These are phyloP conservation scores for Candida hungchunana DNA, from an alignment of 805 yeast species.

Conservation along the genomic window DNA sequence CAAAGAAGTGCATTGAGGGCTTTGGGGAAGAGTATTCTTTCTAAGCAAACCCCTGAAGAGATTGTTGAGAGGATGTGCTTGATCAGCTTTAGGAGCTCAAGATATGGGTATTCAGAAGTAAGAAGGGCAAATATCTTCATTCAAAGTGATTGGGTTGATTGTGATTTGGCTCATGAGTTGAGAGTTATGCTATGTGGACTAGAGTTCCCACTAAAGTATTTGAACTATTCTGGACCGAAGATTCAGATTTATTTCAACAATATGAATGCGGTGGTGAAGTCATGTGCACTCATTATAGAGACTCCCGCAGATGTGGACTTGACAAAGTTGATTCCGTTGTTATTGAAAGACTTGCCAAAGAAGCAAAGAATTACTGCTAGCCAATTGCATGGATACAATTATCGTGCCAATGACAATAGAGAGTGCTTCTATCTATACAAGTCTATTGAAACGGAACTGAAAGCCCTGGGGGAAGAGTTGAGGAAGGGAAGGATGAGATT, in stretches of 20 bases:
- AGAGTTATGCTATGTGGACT: neutral
- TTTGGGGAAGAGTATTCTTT: too few species aligned
- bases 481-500: conserved; percentile 1
- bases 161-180: conserved; percentile 1
- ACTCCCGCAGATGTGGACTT: conserved; percentile 2
- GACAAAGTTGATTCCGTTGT: conserved; percentile 1
- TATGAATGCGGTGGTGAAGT: neutral
- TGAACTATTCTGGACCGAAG: neutral
- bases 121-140: conserved; percentile 1
- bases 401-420: neutral
- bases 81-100: neutral
- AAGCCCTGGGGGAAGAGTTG: neutral
- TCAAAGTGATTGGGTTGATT: neutral
- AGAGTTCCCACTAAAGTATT: conserved; percentile 1
- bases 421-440: conserved; percentile 6
- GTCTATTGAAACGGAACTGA: conserved; percentile 1
- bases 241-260: neutral
- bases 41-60: conserved; percentile 3
- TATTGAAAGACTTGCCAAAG: conserved; percentile 1
- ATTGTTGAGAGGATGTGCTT: conserved; percentile 3
- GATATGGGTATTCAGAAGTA: neutral
- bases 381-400: conserved; percentile 1
- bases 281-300: neutral
- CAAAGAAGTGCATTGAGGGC: too few species aligned
- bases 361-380: conserved; percentile 3